Evolutionary conservation across 2,329 filamentous ascomycete species (phyloP).

Genomic region (Fusarium concolor): DNA sequence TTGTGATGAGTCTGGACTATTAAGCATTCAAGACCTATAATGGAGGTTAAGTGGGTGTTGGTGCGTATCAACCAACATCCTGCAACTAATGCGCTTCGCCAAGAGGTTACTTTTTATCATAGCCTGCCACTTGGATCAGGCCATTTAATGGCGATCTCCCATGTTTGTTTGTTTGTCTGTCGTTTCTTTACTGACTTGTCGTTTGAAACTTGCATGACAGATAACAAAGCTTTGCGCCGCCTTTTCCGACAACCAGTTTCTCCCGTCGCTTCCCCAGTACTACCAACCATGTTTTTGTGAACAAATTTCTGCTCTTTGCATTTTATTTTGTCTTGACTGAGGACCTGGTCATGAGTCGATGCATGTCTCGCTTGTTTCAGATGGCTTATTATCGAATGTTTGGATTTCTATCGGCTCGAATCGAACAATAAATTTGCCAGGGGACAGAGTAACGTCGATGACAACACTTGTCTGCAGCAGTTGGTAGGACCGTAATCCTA

Average conservation of each 20-base stretch:
- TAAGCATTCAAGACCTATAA: neutral
- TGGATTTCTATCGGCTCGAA: neutral
- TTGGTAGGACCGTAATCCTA: neutral
- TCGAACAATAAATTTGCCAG: neutral
- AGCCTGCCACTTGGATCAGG: neutral
- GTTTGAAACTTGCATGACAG: slow-evolving; percentile 42
- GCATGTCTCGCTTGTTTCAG: slow-evolving; percentile 20
- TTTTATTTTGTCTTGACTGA: neutral
- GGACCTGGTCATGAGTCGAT: neutral
- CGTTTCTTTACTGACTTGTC: neutral
- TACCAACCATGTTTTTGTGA: slow-evolving; percentile 1
- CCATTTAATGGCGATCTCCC: neutral
- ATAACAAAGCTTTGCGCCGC: neutral
- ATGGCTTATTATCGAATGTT: neutral
- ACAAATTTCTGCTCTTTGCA: neutral
- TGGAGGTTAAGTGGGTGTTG: neutral
- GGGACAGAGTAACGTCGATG: no score
- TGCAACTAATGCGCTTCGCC: neutral
- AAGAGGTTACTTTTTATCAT: neutral
- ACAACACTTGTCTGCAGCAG: no score
- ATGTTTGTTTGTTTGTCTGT: neutral
- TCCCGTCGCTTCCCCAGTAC: neutral
- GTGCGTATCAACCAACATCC: neutral
- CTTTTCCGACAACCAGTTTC: neutral
- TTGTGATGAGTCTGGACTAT: neutral